Base-by-base conservation (phyloP, 495 filamentous ascomycete species). In the Margaritispora aquatica region DNA sequence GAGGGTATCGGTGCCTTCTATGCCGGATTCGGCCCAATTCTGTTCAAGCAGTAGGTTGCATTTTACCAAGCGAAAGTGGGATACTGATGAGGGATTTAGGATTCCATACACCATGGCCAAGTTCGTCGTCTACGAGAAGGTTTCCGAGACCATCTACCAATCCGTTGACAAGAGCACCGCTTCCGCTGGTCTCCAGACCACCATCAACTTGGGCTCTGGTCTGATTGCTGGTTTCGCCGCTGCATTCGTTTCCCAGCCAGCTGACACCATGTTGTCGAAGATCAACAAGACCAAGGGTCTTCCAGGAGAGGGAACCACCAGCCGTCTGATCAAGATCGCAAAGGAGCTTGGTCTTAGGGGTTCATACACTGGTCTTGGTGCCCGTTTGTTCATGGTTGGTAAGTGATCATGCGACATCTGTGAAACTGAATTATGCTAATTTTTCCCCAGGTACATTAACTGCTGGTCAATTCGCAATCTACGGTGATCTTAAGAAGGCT, bases 51-150 rank as follows among this genome's bases (percentile, higher is more conserved):
- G 91, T 95, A 84, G 74, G 90, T 84, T 31, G 1, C 1, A 57
- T 23, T 27, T 54, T 26, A 31, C 23, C 47, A 17, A 11, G 15
- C 13, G 46, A 52, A 36, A 55, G 24, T 19, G 27, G n/a, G 24
- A 48, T 26, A 54, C 66, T 66, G 53, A 66, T 20, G 24, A 46
- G 27, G 13, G 9, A 27, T 51, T 17, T 66, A 96, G 90, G 84
- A 88, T 98, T 74, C 94, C 94, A 60, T 98, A 98, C 82, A 98
- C 94, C 74, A 97, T 98, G 94, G 81, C 95, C 81, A 98, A 98
- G 83, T 98, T 98, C 84, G 94, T 96, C 75, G 94, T 96, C 66
- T 97, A 87, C 86, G 94, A 98, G 83, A 97, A 97, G 84, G 89
- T 90, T 70, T 76, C 86, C 67, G 95, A 98, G 81, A 61, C 79